Evolutionary conservation across 257 asterid genomes (phyloP).

Genomic region (Solanum paucissectum): DNA sequence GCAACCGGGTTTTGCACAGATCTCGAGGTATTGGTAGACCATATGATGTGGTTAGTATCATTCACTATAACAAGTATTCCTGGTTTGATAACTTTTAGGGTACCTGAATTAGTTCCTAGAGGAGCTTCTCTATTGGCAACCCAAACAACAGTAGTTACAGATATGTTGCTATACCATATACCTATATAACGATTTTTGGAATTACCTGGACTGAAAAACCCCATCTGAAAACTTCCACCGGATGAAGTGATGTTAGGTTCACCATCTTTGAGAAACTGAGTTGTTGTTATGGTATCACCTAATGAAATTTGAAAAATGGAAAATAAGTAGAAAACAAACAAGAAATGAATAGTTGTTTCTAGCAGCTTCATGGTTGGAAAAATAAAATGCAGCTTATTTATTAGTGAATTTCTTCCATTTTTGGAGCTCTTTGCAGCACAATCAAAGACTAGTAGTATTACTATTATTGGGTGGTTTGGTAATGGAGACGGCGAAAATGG

Average conservation of each 20-base stretch:
- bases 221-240: constrained; percentile 7
- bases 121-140: constrained; percentile 17
- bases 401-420: not conserved
- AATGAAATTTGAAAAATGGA: not conserved
- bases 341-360: not conserved
- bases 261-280: not conserved
- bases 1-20: not conserved
- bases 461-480: not conserved
- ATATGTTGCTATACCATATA: constrained; percentile 13
- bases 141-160: constrained; percentile 11
- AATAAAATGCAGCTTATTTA: not conserved
- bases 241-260: not conserved
- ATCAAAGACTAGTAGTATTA: not conserved
- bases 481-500: not conserved
- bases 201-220: constrained; percentile 4
- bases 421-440: not conserved
- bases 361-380: not conserved
- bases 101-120: not conserved
- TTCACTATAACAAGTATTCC: constrained; percentile 3
- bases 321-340: not conserved
- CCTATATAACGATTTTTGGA: constrained; percentile 10
- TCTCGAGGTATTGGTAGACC: constrained; percentile 11
- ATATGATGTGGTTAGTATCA: not conserved
- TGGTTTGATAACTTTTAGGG: not conserved
- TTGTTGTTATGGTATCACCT: not conserved